A percentile compares a stretch with the other conserved stretches of the same genome.
Conservation (phyloP, 1,284 basidiomycete genomes). For the Boletus albobrunnescens region DNA sequence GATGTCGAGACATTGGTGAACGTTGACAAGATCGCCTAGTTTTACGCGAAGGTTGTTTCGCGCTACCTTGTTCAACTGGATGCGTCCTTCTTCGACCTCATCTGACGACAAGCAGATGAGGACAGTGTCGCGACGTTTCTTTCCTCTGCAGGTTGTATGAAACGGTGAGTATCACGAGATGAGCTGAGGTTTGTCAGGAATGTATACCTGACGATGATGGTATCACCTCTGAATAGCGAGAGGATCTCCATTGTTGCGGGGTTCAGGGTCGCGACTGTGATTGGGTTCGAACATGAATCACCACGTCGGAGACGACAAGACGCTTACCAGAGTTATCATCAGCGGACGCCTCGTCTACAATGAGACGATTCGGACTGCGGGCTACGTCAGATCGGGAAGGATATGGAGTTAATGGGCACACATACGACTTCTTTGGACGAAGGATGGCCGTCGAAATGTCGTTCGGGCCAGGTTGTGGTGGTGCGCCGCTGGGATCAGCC, state of each 20-base stretch:
- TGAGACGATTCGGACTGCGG: conserved; percentile 84
- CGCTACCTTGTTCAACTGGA: conserved; percentile 99
- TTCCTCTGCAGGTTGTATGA: conserved; percentile 55
- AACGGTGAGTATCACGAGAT: conserved; percentile 4
- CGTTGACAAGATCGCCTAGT: conserved; percentile 92
- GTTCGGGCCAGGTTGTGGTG: conserved; percentile 71
- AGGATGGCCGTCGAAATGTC: conserved; percentile 93
- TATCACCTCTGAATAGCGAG: conserved; percentile 92
- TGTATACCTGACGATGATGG: conserved; percentile 80
- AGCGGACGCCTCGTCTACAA: conserved; percentile 86
- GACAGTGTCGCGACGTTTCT: conserved; percentile 94
- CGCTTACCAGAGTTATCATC: conserved; percentile 88
- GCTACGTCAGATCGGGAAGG: conserved; percentile 13
- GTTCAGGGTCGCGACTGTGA: conserved; percentile 85
- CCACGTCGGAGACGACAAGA: not conserved
- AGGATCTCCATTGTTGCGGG: conserved; percentile 96
- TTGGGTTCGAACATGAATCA: conserved; percentile 3
- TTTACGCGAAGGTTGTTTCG: conserved; percentile 98
- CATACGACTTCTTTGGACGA: conserved; percentile 93
- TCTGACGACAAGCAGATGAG: conserved; percentile 94
- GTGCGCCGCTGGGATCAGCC: conserved; percentile 76
- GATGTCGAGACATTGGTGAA: conserved; percentile 96
- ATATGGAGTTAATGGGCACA: conserved; percentile 19
- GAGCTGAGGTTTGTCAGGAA: not conserved
- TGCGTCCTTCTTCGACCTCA: conserved; percentile 95